Conservation (phyloP, 106 monocot genomes). For the Acanthochlamys bracteata region DNA sequence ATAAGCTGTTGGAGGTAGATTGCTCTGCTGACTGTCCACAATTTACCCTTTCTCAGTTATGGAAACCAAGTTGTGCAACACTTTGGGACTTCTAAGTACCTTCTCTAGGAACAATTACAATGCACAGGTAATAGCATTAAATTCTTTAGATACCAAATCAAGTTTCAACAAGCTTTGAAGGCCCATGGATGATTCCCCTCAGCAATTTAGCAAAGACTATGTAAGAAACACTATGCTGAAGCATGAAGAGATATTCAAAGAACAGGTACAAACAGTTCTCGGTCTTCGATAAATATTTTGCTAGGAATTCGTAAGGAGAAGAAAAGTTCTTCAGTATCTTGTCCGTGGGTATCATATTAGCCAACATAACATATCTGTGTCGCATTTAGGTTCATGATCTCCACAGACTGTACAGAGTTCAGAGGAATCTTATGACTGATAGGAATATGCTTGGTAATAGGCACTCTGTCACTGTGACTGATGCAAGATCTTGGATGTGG, state of each 20-base stretch:
- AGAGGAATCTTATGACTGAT: slow-evolving; percentile 9
- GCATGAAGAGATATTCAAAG: slow-evolving; percentile 21
- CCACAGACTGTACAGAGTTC: slow-evolving; percentile 35
- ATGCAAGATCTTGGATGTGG: slow-evolving; percentile 1
- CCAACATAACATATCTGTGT: not conserved
- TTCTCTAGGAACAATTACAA: not conserved
- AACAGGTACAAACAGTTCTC: slow-evolving; percentile 18
- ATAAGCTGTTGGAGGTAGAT: not conserved
- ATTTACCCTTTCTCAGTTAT: slow-evolving; percentile 17
- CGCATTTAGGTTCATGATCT: slow-evolving; percentile 4
- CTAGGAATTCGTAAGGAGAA: too few relatives aligned
- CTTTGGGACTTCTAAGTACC: slow-evolving; percentile 15
- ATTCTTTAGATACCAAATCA: not conserved
- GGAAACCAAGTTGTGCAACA: slow-evolving; percentile 21
- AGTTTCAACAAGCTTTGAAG: not conserved
- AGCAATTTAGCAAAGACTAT: slow-evolving; percentile 1
- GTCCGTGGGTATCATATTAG: too few relatives aligned
- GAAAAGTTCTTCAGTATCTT: too few relatives aligned
- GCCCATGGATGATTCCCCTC: slow-evolving; percentile 2
- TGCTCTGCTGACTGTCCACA: not conserved
- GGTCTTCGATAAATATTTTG: not conserved
- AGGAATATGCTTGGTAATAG: not conserved
- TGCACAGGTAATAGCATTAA: not conserved
- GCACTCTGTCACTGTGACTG: not conserved
- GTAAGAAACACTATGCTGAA: slow-evolving; percentile 9